Base-by-base conservation (phyloP, 2,329 filamentous ascomycete genomes). In the Penicillium capsulatum region DNA sequence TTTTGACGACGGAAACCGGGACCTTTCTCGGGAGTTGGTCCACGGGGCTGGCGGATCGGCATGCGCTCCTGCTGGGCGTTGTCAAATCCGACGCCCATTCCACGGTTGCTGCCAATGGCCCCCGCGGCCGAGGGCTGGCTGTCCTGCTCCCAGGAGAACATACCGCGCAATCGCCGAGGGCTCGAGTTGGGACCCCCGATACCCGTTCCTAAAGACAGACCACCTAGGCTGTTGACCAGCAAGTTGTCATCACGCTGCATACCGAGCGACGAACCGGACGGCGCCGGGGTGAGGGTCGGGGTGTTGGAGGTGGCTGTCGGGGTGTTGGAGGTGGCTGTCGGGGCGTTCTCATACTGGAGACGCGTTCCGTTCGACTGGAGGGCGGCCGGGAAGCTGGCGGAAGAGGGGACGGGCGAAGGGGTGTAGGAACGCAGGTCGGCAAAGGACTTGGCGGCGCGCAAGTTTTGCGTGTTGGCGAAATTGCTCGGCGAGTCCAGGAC, bases 351-450 rank as follows among this genome's bases (percentile, higher is more conserved):
- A 42, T 79, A 77, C 45, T 77, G 76, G 48, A 82, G 76, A 38
- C 80, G 75, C 31, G 77, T 70, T 38, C 81, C 77, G 52, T 81
- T 82, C 48, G 76, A 74, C 56, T 74, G 73, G 34, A 87, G 71
- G 44, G 76, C 78, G 48, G 80, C 79, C 39, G 87, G 82, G 61
- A 94, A 95, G 71, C 88, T 94, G 4, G 87, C 87, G 13, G 87
- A 88, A 9, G 92, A 95, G 6, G 84, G 83, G 3, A 86, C 91
- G 4, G 92, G 91, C 54, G 91, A 97, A 8, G 91, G 91, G 11
- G 90, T 96, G 68, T 94, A 95, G 1, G 90, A 94, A 50, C 91
- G 85, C 48, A 98, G 72, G 61, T 98, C 92, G 24, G 91, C 92
- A 63, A 96, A 96, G 35, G 91, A 97, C 73, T 97, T 97, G 47